Percentiles rank a stretch among this genome's conserved stretches.
phyloP scores from a whole-genome alignment of 805 yeast species.

The Candida hungchunana region DNA sequence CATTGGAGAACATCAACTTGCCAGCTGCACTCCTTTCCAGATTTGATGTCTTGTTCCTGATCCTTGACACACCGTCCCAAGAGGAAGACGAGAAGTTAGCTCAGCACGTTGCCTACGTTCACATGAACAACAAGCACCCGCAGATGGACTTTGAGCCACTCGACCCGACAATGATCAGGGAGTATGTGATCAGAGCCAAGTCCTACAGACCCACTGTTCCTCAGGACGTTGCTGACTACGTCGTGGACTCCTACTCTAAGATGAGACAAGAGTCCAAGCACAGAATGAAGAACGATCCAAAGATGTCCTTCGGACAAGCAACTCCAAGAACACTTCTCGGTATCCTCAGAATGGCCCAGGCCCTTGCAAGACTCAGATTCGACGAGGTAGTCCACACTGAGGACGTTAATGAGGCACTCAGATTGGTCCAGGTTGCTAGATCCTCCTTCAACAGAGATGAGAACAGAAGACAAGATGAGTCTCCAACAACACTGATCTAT shows the following conservation, averaged over 20 bases:
- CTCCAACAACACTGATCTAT: slow-evolving; percentile 65
- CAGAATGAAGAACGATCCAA: slow-evolving; percentile 60
- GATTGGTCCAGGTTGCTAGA: slow-evolving; percentile 84
- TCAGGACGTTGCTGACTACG: slow-evolving; percentile 78
- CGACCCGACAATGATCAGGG: slow-evolving; percentile 76
- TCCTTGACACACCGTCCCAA: slow-evolving; percentile 78
- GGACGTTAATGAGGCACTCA: slow-evolving; percentile 94
- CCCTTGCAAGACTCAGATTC: slow-evolving; percentile 85
- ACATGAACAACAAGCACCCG: slow-evolving; percentile 89
- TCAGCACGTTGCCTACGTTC: slow-evolving; percentile 91
- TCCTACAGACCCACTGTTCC: slow-evolving; percentile 82
- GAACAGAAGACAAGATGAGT: slow-evolving; percentile 52
- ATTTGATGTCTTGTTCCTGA: slow-evolving; percentile 83
- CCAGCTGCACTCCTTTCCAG: slow-evolving; percentile 96
- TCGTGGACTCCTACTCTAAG: slow-evolving; percentile 80
- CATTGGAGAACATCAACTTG: slow-evolving; percentile 90
- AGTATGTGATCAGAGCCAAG: slow-evolving; percentile 83
- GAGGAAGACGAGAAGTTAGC: slow-evolving; percentile 85
- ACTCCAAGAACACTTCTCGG: slow-evolving; percentile 95
- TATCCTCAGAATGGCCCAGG: slow-evolving; percentile 89
- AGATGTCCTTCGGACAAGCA: slow-evolving; percentile 79
- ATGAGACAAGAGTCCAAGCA: slow-evolving; percentile 88
- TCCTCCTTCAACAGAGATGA: slow-evolving; percentile 60
- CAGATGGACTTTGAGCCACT: slow-evolving; percentile 69
- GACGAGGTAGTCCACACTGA: slow-evolving; percentile 61